Conservation (phyloP, 176 grass and related monocot species). For the Lolium multiflorum region DNA sequence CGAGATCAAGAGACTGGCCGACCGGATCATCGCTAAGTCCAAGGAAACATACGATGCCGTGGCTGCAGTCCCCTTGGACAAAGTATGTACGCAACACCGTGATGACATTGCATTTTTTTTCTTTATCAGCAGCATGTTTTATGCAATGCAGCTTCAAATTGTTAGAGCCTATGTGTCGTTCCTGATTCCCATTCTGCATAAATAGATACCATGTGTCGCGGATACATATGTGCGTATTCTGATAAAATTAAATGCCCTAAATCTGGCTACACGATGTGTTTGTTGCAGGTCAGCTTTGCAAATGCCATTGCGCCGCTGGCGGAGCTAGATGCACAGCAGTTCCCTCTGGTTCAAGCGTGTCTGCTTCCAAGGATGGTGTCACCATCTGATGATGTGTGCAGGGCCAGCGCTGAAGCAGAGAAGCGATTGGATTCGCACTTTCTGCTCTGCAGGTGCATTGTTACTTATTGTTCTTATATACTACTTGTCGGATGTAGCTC, state of each 20-base stretch:
- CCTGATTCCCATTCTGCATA: conserved; percentile 4
- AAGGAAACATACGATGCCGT: conserved; percentile 84
- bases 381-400: conserved; percentile 64
- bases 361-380: conserved; percentile 85
- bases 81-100: conserved; percentile 58
- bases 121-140: conserved; percentile 17
- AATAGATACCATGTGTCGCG: neutral
- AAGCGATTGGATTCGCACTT: conserved; percentile 82
- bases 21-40: conserved; percentile 74
- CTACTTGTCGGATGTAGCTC: neutral
- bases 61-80: conserved; percentile 77
- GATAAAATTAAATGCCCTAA: neutral
- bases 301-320: conserved; percentile 77
- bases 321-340: conserved; percentile 86
- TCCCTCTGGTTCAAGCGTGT: conserved; percentile 91
- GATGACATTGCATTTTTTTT: conserved; percentile 32
- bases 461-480: conserved; percentile 44
- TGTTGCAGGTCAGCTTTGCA: conserved; percentile 69
- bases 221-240: neutral
- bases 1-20: conserved; percentile 72
- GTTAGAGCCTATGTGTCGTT: neutral
- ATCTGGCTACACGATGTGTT: conserved; percentile 26
- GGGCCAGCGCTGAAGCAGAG: conserved; percentile 83
- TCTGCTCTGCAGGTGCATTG: conserved; percentile 70
- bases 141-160: conserved; percentile 17